Conservation (phyloP, 441 rosid genomes). For the Euphorbia schlechtendalii region DNA sequence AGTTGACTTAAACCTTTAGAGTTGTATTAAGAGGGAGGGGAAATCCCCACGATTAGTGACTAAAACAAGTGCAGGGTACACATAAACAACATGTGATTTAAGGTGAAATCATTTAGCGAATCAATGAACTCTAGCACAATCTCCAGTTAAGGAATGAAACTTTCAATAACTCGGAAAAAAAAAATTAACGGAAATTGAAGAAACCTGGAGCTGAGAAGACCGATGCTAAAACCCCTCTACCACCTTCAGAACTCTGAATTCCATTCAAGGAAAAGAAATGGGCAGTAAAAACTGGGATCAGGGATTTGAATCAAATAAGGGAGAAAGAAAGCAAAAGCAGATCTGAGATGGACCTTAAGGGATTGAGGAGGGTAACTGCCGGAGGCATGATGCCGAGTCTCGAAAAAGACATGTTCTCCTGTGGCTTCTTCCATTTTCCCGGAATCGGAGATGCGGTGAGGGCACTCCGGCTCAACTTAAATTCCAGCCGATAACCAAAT, state of each 20-base stretch:
- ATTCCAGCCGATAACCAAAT: no score
- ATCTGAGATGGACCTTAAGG: constrained; percentile 33
- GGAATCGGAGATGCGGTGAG: no score
- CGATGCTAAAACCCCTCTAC: constrained; percentile 48
- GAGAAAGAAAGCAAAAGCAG: constrained; percentile 5
- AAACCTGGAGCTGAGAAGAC: constrained; percentile 45
- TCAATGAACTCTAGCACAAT: neutral
- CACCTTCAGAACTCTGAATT: constrained; percentile 41
- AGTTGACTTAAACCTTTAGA: constrained; percentile 58
- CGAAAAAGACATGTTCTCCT: constrained; percentile 45
- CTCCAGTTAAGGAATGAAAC: neutral
- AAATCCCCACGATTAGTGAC: neutral
- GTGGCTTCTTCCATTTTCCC: constrained; percentile 26
- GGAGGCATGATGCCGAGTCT: constrained; percentile 63
- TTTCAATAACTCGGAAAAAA: neutral
- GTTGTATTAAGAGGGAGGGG: constrained; percentile 4
- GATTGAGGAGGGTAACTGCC: constrained; percentile 63
- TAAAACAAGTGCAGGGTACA: neutral
- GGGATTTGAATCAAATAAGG: neutral
- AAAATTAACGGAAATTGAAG: constrained; percentile 1
- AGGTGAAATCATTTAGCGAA: neutral
- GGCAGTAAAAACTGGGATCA: neutral
- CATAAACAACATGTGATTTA: neutral
- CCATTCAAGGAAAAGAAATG: neutral
- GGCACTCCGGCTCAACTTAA: no score